These are phyloP conservation scores for Yamadazyma taylorii DNA, from an alignment of 1,139 yeast species.

Conservation along the genomic window DNA sequence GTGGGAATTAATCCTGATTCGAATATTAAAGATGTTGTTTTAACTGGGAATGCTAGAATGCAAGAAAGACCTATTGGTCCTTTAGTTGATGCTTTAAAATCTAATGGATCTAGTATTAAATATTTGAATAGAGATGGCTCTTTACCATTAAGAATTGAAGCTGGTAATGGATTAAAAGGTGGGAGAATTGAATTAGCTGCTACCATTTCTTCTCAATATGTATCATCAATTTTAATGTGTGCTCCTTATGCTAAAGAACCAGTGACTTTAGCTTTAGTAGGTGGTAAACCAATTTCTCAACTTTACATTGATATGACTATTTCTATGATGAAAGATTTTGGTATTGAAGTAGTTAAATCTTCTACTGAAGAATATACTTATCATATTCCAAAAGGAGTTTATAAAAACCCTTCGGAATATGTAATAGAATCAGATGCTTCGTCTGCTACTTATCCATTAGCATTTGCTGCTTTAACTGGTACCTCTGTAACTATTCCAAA, in stretches of 20 bases:
- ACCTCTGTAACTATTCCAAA: constrained; percentile 91
- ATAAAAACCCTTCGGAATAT: constrained; percentile 79
- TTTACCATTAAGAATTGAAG: constrained; percentile 71
- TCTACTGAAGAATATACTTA: constrained; percentile 77
- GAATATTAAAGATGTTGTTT: constrained; percentile 46
- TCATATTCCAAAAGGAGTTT: constrained; percentile 82
- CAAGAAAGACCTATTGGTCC: constrained; percentile 98
- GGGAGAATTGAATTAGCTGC: constrained; percentile 94
- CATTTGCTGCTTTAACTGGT: constrained; percentile 97
- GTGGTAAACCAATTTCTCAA: constrained; percentile 96
- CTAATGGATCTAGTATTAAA: constrained; percentile 74
- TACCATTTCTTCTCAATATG: constrained; percentile 95
- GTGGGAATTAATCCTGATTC: constrained; percentile 46
- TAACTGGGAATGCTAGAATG: constrained; percentile 97
- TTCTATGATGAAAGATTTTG: constrained; percentile 90
- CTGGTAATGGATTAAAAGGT: constrained; percentile 77
- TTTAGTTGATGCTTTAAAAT: constrained; percentile 81
- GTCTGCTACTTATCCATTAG: constrained; percentile 95
- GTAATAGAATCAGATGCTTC: constrained; percentile 98
- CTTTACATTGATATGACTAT: constrained; percentile 97
- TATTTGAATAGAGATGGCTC: constrained; percentile 80
- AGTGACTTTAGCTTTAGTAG: constrained; percentile 83
- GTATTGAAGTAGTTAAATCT: constrained; percentile 74
- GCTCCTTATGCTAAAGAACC: constrained; percentile 94
- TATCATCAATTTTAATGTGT: constrained; percentile 93